Conservation (phyloP, 768 basidiomycete species). For the Naganishia onofrii region DNA sequence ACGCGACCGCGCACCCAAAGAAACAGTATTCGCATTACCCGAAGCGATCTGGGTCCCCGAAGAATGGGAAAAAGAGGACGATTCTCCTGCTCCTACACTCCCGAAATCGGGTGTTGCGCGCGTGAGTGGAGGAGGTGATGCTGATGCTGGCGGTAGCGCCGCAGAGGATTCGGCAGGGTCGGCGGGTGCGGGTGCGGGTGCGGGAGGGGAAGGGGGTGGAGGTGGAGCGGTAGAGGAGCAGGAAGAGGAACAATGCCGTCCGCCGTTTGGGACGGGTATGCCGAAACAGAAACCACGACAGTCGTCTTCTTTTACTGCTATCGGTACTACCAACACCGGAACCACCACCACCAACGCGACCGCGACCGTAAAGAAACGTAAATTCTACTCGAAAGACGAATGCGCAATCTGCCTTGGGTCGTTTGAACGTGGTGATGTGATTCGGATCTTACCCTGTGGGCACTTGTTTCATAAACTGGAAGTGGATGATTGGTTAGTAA, state of each 20-base stretch:
- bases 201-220: neutral
- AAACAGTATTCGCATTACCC: slow-evolving; percentile 47
- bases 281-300: slow-evolving; percentile 1
- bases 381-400: slow-evolving; percentile 78
- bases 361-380: slow-evolving; percentile 43
- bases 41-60: slow-evolving; percentile 51
- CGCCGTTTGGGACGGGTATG: neutral
- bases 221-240: neutral
- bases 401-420: slow-evolving; percentile 90
- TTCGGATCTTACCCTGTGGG: slow-evolving; percentile 86
- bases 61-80: slow-evolving; percentile 50
- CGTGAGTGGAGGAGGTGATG: neutral
- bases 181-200: neutral
- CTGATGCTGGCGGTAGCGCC: too few species aligned
- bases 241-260: neutral
- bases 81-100: slow-evolving; percentile 24
- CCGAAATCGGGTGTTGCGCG: neutral
- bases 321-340: too few species aligned
- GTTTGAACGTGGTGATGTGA: slow-evolving; percentile 81
- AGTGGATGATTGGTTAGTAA: slow-evolving; percentile 87
- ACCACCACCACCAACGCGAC: slow-evolving; percentile 1
- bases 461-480: slow-evolving; percentile 92
- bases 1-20: slow-evolving; percentile 56
- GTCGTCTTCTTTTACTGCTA: neutral
- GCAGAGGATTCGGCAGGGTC: too few species aligned